A percentile compares a stretch with the other conserved stretches of the same genome.
Conservation (phyloP, 495 filamentous ascomycete genomes). For the Pseudotulostoma volvatum region DNA sequence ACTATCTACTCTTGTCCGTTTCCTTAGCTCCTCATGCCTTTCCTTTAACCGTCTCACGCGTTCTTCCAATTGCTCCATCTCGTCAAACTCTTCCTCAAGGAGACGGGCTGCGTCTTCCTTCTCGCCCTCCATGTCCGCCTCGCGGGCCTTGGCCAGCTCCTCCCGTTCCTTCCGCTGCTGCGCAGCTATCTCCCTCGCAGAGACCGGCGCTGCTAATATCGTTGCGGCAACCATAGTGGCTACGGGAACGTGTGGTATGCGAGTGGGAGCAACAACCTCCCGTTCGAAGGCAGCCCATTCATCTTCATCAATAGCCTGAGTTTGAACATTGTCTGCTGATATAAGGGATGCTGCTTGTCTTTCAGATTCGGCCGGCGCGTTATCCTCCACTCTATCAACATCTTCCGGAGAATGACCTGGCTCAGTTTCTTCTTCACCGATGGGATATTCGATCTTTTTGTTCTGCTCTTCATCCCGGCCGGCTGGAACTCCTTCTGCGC, state of each 20-base stretch:
- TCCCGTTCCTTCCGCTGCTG: constrained; percentile 43
- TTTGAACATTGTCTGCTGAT: constrained; percentile 8
- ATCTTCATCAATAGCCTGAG: constrained; percentile 47
- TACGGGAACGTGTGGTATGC: constrained; percentile 17
- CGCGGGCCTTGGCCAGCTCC: constrained; percentile 24
- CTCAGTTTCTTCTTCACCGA: constrained; percentile 10
- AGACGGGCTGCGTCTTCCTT: constrained; percentile 69
- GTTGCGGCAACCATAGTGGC: constrained; percentile 26
- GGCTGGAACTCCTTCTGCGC: constrained; percentile 8
- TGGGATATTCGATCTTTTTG: constrained; percentile 13
- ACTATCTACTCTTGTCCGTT: constrained; percentile 19
- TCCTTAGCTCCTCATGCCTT: constrained; percentile 42
- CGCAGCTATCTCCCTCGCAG: constrained; percentile 55
- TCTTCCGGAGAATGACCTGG: constrained; percentile 12
- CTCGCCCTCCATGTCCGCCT: constrained; percentile 59
- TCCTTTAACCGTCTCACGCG: constrained; percentile 63
- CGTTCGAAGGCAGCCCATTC: constrained; percentile 89
- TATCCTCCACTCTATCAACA: constrained; percentile 4
- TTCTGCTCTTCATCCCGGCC: constrained; percentile 10
- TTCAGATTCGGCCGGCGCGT: constrained; percentile 4
- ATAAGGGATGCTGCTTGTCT: constrained; percentile 8
- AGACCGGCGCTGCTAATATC: constrained; percentile 53
- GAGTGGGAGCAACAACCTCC: constrained; percentile 48
- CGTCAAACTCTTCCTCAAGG: constrained; percentile 78
- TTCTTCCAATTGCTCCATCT: constrained; percentile 82